phyloP scores from a whole-genome alignment of 129 eudicot genomes.

The Artemisia annua region DNA sequence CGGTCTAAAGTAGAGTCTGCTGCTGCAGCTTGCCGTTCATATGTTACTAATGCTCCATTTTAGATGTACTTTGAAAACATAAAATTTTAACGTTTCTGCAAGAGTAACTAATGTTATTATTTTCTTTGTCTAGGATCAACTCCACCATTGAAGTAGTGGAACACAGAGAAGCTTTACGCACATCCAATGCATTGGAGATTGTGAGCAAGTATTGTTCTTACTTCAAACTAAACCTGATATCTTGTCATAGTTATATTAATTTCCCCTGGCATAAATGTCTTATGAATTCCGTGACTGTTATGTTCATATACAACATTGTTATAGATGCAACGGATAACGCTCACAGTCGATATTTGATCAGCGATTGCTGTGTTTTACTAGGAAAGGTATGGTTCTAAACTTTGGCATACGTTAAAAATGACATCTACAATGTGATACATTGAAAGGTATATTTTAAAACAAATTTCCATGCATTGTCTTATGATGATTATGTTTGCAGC shows the following conservation, averaged over 20 bases:
- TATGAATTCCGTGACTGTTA: conserved; percentile 39
- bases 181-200: conserved; percentile 89
- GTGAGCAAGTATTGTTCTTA: conserved; percentile 80
- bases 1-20: conserved; percentile 95
- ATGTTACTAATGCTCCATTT: conserved; percentile 29
- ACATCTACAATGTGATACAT: too few relatives aligned
- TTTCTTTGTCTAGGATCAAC: too few relatives aligned
- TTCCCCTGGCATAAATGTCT: not conserved
- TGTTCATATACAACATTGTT: conserved; percentile 72
- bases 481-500: not conserved
- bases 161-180: conserved; percentile 36
- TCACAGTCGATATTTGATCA: conserved; percentile 97
- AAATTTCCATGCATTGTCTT: conserved; percentile 8
- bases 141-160: too few relatives aligned
- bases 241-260: not conserved
- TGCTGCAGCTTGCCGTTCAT: conserved; percentile 96
- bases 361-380: conserved; percentile 93
- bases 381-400: conserved; percentile 64
- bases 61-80: not conserved
- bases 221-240: not conserved
- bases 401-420: too few relatives aligned
- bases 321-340: conserved; percentile 95
- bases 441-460: not conserved
- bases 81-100: not conserved
- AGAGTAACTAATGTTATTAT: not conserved